Conservation (phyloP, 208 protist genomes). For the Wallacemonas sp. region DNA sequence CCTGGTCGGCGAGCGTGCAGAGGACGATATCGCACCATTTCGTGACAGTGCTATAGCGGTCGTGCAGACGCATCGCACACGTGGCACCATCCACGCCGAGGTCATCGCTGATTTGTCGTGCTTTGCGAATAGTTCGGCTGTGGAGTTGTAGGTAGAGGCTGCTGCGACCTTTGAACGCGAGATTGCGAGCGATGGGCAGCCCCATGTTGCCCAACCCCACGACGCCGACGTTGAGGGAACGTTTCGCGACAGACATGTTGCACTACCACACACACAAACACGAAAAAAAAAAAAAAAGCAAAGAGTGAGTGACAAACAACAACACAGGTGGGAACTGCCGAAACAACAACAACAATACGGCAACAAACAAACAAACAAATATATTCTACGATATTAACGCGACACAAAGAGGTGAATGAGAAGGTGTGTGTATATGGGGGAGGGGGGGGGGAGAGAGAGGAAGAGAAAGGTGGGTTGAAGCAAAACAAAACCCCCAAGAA, state of each 20-base stretch:
- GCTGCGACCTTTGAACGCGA: constrained; percentile 86
- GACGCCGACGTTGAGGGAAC: constrained; percentile 87
- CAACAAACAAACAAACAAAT: too few species aligned
- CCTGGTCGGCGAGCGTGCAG: constrained; percentile 51
- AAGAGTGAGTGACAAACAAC: too few species aligned
- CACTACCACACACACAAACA: too few species aligned
- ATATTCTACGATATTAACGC: too few species aligned
- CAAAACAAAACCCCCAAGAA: too few species aligned
- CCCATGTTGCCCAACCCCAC: constrained; percentile 89
- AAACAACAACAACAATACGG: too few species aligned
- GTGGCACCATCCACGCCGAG: constrained; percentile 79
- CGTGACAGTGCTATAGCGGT: constrained; percentile 79
- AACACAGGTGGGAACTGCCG: neutral
- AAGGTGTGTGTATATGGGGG: too few species aligned
- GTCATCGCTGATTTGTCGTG: constrained; percentile 69
- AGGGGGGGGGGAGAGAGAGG: too few species aligned
- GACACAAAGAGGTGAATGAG: too few species aligned
- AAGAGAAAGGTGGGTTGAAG: too few species aligned
- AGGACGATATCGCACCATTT: constrained; percentile 89
- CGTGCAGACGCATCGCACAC: constrained; percentile 85
- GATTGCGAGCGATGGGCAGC: constrained; percentile 78
- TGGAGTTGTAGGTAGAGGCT: constrained; percentile 88
- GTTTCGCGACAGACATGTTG: constrained; percentile 57
- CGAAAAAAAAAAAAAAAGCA: too few species aligned
- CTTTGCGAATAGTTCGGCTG: constrained; percentile 67